These are phyloP conservation scores for Excoecaria cochinchinensis DNA, from an alignment of 345 rosid genomes.

Conservation along the genomic window DNA sequence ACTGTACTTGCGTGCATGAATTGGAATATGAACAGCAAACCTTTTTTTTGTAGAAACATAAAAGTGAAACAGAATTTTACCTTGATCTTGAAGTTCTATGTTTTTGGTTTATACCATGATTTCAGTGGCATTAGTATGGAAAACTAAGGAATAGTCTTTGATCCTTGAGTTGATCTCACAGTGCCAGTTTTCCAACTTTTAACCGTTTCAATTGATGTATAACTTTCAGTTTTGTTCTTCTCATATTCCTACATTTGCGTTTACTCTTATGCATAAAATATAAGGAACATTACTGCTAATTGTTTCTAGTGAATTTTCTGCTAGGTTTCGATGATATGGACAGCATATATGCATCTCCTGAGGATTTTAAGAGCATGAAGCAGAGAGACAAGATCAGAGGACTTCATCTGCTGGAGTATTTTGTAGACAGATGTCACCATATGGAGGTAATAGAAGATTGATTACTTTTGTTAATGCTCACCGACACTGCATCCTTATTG, in stretches of 20 bases:
- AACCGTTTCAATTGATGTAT: not conserved
- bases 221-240: not conserved
- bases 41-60: not conserved
- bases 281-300: not conserved
- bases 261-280: not conserved
- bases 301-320: constrained; percentile 3
- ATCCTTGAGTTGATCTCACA: constrained; percentile 57
- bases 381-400: constrained; percentile 66
- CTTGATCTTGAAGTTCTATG: not conserved
- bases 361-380: constrained; percentile 62
- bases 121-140: not conserved
- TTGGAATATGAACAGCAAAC: not conserved
- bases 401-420: constrained; percentile 79
- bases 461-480: not conserved
- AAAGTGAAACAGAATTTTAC: not conserved
- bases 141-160: constrained; percentile 1
- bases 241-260: not conserved
- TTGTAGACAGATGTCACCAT: constrained; percentile 73
- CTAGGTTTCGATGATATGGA: constrained; percentile 85
- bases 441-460: constrained; percentile 55
- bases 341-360: constrained; percentile 83
- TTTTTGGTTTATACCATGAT: not conserved
- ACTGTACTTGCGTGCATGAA: not conserved
- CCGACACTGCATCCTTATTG: not conserved
- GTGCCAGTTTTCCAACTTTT: no score